These are phyloP conservation scores for Fragilaria crotonensis DNA, from an alignment of 108 stramenopile genomes.

Conservation along the genomic window DNA sequence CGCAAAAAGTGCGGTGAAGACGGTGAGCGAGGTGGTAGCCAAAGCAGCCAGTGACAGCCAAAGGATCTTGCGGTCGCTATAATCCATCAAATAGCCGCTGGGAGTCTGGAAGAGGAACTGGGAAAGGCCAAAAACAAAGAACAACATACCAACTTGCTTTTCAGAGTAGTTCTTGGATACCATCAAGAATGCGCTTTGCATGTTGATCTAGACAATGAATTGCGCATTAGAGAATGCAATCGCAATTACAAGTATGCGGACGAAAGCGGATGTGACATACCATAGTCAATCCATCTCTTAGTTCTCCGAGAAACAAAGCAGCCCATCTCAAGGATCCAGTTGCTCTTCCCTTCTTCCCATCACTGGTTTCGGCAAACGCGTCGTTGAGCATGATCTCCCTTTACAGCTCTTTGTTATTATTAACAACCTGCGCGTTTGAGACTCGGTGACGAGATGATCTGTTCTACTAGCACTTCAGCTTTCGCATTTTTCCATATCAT, in stretches of 20 bases:
- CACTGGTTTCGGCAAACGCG: not conserved
- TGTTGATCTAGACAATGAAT: slow-evolving; percentile 54
- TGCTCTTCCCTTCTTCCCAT: not conserved
- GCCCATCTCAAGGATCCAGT: slow-evolving; percentile 36
- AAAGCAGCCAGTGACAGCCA: slow-evolving; percentile 61
- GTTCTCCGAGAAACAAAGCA: slow-evolving; percentile 82
- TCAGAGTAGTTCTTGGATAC: slow-evolving; percentile 71
- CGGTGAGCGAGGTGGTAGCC: slow-evolving; percentile 55
- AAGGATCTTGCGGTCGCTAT: slow-evolving; percentile 62
- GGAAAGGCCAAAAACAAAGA: slow-evolving; percentile 86
- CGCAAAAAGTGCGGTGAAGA: slow-evolving; percentile 70
- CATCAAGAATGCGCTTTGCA: slow-evolving; percentile 85
- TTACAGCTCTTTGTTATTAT: too few species aligned
- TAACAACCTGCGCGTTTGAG: too few species aligned
- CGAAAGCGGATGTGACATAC: slow-evolving; percentile 15
- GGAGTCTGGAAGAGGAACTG: slow-evolving; percentile 87
- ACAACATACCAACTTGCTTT: slow-evolving; percentile 82
- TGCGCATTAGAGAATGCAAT: not conserved
- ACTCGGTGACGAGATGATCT: too few species aligned
- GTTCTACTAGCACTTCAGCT: too few species aligned
- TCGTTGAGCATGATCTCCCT: not conserved
- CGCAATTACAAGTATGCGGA: not conserved
- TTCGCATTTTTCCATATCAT: too few species aligned
- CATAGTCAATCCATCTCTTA: slow-evolving; percentile 87
- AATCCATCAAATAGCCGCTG: slow-evolving; percentile 83